phyloP scores from a whole-genome alignment of 2,329 filamentous ascomycete genomes.

The Paecilomyces niveus region DNA sequence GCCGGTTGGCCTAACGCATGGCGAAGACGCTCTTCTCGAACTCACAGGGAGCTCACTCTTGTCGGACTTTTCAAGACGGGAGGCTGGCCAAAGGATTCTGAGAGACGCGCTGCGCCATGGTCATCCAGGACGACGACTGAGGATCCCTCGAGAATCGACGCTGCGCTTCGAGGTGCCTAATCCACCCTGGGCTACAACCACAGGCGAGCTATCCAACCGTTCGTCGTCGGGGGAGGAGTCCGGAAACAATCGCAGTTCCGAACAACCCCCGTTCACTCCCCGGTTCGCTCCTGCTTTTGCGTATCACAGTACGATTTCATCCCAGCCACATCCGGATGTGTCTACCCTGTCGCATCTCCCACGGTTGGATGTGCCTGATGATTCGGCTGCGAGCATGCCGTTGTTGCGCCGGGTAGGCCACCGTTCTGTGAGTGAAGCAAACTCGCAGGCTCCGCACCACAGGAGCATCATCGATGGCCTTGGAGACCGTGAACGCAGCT shows the following conservation, averaged over 20 bases:
- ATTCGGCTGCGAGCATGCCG: conserved; percentile 17
- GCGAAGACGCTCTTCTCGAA: conserved; percentile 18
- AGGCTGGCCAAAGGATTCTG: conserved; percentile 27
- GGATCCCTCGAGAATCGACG: conserved; percentile 29
- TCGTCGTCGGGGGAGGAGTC: conserved; percentile 13
- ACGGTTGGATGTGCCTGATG: conserved; percentile 15
- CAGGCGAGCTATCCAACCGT: conserved; percentile 17
- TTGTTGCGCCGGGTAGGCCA: conserved; percentile 28
- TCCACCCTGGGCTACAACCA: conserved; percentile 17
- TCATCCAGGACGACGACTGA: conserved; percentile 25
- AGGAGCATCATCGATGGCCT: conserved; percentile 57
- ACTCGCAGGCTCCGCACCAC: conserved; percentile 9
- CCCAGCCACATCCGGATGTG: conserved; percentile 12
- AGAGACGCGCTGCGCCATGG: conserved; percentile 27
- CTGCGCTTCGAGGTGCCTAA: conserved; percentile 24
- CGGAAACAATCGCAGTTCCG: conserved; percentile 9
- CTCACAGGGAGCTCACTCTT: conserved; percentile 1
- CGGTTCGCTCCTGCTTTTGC: conserved; percentile 38
- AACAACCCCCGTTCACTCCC: conserved; percentile 28
- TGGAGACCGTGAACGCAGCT: conserved; percentile 74
- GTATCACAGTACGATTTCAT: conserved; percentile 18
- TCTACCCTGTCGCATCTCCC: conserved; percentile 18
- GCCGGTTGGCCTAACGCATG: conserved; percentile 15
- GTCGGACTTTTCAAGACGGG: conserved; percentile 23
- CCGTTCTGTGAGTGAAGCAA: conserved; percentile 20